These are phyloP conservation scores for Ophiostoma montium DNA, from an alignment of 2,329 filamentous ascomycete species.

Conservation along the genomic window DNA sequence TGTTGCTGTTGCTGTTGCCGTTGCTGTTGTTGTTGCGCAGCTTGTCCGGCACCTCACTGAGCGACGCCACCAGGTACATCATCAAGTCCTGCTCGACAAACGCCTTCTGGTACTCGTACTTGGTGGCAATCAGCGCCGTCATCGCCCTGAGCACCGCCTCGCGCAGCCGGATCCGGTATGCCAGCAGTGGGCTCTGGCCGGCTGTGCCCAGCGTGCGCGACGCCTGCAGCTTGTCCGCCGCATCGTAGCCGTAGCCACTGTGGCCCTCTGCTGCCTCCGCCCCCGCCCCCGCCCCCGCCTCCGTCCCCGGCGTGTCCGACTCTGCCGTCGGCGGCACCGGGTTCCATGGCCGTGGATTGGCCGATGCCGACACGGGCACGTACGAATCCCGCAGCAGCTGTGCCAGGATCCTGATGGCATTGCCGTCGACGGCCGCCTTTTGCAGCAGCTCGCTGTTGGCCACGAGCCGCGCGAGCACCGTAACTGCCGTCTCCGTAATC, in stretches of 20 bases:
- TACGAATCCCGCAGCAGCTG: conserved; percentile 38
- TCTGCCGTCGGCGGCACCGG: conserved; percentile 15
- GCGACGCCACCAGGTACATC: conserved; percentile 68
- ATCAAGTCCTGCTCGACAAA: conserved; percentile 74
- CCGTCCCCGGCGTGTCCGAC: conserved; percentile 6
- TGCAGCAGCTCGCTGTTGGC: conserved; percentile 68
- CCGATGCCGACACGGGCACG: conserved; percentile 24
- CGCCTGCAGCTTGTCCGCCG: conserved; percentile 18
- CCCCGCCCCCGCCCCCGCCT: not conserved
- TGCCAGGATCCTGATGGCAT: conserved; percentile 31
- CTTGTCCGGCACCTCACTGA: conserved; percentile 42
- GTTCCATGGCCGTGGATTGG: conserved; percentile 24
- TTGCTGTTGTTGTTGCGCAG: conserved; percentile 24
- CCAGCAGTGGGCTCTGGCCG: conserved; percentile 46
- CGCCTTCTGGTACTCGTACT: conserved; percentile 70
- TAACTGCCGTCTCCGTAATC: conserved; percentile 57
- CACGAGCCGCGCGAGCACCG: conserved; percentile 64
- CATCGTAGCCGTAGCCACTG: not conserved
- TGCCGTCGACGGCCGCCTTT: conserved; percentile 60
- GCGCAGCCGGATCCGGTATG: conserved; percentile 61
- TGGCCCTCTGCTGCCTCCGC: not conserved
- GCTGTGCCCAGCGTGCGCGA: conserved; percentile 36
- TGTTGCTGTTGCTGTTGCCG: not conserved
- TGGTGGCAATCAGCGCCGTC: conserved; percentile 66
- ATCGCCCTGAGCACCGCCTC: conserved; percentile 66